Conservation (phyloP, 2,329 filamentous ascomycete species). For the Trichoderma guizhouense region DNA sequence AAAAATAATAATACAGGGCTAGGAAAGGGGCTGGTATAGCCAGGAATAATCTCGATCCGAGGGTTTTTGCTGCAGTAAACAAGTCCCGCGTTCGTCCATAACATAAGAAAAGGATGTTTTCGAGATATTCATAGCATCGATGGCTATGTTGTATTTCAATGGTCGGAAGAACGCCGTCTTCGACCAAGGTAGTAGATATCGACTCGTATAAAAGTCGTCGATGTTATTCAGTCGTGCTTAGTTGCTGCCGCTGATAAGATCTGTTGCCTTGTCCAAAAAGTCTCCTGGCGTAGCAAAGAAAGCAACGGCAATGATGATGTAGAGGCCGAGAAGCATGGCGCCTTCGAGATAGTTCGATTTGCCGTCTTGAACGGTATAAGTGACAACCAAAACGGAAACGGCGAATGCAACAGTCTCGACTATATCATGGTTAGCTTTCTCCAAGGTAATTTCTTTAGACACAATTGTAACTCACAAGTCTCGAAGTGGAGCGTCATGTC, state of each 20-base stretch:
- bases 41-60: background rate
- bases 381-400: conserved; percentile 71
- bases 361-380: conserved; percentile 74
- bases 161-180: background rate
- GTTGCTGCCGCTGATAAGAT: background rate
- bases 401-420: conserved; percentile 76
- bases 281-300: conserved; percentile 55
- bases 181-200: background rate
- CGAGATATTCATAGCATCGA: background rate
- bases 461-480: conserved; percentile 40
- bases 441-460: background rate
- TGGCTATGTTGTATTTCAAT: background rate
- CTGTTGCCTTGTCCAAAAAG: conserved; percentile 40
- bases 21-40: background rate
- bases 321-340: conserved; percentile 59
- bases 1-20: conserved; percentile 7
- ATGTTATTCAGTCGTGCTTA: background rate
- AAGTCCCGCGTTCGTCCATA: background rate
- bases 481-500: conserved; percentile 79
- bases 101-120: background rate
- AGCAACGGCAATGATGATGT: conserved; percentile 58
- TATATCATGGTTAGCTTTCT: conserved; percentile 28
- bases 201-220: background rate
- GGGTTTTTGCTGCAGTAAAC: background rate
- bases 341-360: conserved; percentile 83